Conservation (phyloP, 1,284 basidiomycete genomes). For the Leccinum pachyderme region DNA sequence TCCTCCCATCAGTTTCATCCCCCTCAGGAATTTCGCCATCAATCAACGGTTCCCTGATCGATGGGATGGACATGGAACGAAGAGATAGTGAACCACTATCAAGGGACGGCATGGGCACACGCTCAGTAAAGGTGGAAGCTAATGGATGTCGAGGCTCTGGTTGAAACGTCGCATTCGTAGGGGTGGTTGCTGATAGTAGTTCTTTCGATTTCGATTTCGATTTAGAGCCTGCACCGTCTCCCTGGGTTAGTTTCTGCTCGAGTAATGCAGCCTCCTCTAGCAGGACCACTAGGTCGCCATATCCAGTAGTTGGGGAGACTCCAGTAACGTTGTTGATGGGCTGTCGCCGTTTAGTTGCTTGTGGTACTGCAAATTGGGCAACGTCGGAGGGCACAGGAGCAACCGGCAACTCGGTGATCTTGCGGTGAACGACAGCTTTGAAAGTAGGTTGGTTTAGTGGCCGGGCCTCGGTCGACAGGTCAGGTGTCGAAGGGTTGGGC, state of each 20-base stretch:
- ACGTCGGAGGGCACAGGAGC: conserved; percentile 16
- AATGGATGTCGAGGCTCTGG: conserved; percentile 21
- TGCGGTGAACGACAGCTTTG: conserved; percentile 53
- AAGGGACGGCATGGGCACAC: conserved; percentile 8
- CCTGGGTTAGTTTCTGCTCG: conserved; percentile 45
- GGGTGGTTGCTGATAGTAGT: conserved; percentile 19
- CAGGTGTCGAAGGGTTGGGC: conserved; percentile 6
- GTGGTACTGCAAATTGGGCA: conserved; percentile 11
- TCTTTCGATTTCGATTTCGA: conserved; percentile 13
- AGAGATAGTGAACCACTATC: conserved; percentile 27
- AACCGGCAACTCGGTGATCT: conserved; percentile 38
- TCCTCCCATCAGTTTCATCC: conserved; percentile 31
- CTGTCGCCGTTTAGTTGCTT: conserved; percentile 27
- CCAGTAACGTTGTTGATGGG: conserved; percentile 26
- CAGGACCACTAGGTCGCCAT: conserved; percentile 46
- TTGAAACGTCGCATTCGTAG: conserved; percentile 26
- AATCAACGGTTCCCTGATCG: conserved; percentile 28
- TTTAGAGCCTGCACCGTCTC: conserved; percentile 34
- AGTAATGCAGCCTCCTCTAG: conserved; percentile 50
- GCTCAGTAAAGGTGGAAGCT: conserved; percentile 22
- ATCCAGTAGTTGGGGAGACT: conserved; percentile 40
- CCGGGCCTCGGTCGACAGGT: background rate
- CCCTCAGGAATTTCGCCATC: conserved; percentile 32
- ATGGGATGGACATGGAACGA: conserved; percentile 30
- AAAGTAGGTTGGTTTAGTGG: conserved; percentile 35